These are phyloP conservation scores for Pythium volutum DNA, from an alignment of 352 stramenopile genomes.

Conservation along the genomic window DNA sequence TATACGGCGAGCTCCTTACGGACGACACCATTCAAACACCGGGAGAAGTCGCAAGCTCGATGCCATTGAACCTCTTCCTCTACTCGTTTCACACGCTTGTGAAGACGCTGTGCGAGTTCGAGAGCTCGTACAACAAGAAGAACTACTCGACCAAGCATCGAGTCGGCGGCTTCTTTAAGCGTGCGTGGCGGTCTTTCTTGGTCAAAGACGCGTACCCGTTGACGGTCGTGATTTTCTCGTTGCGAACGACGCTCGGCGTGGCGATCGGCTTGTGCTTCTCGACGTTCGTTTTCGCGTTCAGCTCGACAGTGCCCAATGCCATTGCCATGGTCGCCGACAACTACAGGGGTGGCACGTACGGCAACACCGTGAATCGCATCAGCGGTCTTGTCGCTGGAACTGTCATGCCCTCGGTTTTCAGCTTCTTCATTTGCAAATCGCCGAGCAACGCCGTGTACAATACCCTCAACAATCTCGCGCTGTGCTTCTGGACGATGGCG, in stretches of 20 bases:
- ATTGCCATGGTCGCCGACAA: conserved; percentile 71
- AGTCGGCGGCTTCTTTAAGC: conserved; percentile 50
- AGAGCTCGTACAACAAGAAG: conserved; percentile 65
- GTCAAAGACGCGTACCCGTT: conserved; percentile 42
- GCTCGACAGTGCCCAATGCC: conserved; percentile 53
- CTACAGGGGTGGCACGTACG: conserved; percentile 67
- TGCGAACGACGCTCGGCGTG: conserved; percentile 61
- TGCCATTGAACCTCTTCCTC: conserved; percentile 77
- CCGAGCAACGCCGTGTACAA: conserved; percentile 43
- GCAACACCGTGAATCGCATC: conserved; percentile 64
- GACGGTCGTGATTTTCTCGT: conserved; percentile 47
- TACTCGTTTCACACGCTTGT: conserved; percentile 77
- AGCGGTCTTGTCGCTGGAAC: conserved; percentile 62
- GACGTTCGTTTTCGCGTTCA: conserved; percentile 75
- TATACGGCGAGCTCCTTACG: conserved; percentile 49
- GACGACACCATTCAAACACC: conserved; percentile 36
- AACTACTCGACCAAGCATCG: conserved; percentile 58
- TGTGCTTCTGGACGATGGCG: conserved; percentile 56
- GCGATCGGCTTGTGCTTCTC: conserved; percentile 54
- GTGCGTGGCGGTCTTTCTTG: conserved; percentile 35
- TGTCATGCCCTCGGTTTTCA: conserved; percentile 66
- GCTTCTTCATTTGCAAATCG: conserved; percentile 69
- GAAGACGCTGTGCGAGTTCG: conserved; percentile 61
- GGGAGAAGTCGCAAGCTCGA: conserved; percentile 57
- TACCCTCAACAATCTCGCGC: conserved; percentile 51